These are phyloP conservation scores for Chytridiales sp. DNA, from an alignment of 371 early-diverging fungal genomes.

Conservation along the genomic window DNA sequence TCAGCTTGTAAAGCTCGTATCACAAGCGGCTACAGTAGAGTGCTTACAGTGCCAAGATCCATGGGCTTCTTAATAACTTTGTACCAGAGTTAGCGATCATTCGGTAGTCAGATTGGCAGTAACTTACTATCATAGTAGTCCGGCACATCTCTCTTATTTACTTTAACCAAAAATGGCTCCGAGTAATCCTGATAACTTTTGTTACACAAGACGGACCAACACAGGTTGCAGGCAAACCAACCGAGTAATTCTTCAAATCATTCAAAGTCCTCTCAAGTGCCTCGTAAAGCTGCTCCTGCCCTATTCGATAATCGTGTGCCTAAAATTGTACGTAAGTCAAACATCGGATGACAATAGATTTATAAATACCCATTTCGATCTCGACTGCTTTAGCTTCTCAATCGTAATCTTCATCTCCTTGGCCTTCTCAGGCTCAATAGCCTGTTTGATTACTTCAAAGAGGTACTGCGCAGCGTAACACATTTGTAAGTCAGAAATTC, in stretches of 20 bases:
- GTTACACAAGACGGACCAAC: background rate
- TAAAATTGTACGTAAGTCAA: constrained; percentile 16
- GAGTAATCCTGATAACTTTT: constrained; percentile 66
- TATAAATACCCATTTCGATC: constrained; percentile 79
- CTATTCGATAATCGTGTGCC: constrained; percentile 83
- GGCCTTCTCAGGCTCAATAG: constrained; percentile 34
- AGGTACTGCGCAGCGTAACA: constrained; percentile 68
- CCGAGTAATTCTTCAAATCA: constrained; percentile 76
- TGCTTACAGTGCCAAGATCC: constrained; percentile 76
- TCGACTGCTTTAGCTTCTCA: constrained; percentile 80
- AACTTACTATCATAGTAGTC: constrained; percentile 81
- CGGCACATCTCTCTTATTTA: constrained; percentile 91
- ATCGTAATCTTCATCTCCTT: constrained; percentile 72
- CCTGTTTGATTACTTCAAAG: constrained; percentile 73
- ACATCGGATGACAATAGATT: background rate
- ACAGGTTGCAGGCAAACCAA: constrained; percentile 24
- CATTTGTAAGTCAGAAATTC: background rate
- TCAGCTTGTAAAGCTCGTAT: background rate
- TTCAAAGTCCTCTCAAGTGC: constrained; percentile 80
- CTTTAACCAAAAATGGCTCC: constrained; percentile 85
- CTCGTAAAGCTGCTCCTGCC: constrained; percentile 90
- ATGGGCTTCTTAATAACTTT: constrained; percentile 87
- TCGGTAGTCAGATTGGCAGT: background rate
- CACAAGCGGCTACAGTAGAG: background rate
- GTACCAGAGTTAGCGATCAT: background rate